Evolutionary conservation across 2,329 filamentous ascomycete species (phyloP).

Genomic region (Calonectria ilicicola): DNA sequence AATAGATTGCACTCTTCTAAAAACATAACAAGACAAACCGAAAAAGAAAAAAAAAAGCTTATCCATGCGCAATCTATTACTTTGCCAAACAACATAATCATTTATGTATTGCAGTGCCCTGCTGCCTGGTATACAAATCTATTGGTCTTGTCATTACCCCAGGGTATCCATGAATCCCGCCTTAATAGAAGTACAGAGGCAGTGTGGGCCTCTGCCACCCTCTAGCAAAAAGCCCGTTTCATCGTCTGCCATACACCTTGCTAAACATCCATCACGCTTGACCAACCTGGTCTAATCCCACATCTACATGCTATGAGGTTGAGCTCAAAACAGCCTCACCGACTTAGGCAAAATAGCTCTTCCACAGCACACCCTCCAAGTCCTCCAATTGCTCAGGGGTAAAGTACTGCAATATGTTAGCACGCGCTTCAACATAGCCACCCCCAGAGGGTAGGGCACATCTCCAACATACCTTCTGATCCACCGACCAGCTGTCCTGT

Average conservation of each 20-base stretch:
- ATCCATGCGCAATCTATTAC: neutral
- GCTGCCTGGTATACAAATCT: conserved; percentile 39
- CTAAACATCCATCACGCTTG: neutral
- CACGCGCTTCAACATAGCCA: neutral
- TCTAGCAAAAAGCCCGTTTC: neutral
- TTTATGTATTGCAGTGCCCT: conserved; percentile 19
- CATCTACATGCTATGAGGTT: conserved; percentile 22
- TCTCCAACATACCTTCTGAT: conserved; percentile 83
- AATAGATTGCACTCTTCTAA: neutral
- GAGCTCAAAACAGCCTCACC: conserved; percentile 18
- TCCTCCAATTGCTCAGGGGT: conserved; percentile 94
- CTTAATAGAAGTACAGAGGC: conserved; percentile 30
- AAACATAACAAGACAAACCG: too few relatives aligned
- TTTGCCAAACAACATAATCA: conserved; percentile 6
- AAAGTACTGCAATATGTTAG: conserved; percentile 73
- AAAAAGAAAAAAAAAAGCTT: neutral
- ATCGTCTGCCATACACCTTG: conserved; percentile 12
- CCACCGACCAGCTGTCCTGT: conserved; percentile 98
- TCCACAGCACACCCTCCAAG: conserved; percentile 96
- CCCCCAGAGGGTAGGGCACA: neutral
- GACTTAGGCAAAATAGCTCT: conserved; percentile 93
- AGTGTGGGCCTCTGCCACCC: conserved; percentile 6
- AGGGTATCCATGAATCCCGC: conserved; percentile 16
- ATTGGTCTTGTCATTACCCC: conserved; percentile 23
- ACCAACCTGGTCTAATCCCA: neutral